A percentile compares a stretch with the other conserved stretches of the same genome.
Evolutionary conservation across 116 monocot species (phyloP).

Genomic region (Iris pallida): DNA sequence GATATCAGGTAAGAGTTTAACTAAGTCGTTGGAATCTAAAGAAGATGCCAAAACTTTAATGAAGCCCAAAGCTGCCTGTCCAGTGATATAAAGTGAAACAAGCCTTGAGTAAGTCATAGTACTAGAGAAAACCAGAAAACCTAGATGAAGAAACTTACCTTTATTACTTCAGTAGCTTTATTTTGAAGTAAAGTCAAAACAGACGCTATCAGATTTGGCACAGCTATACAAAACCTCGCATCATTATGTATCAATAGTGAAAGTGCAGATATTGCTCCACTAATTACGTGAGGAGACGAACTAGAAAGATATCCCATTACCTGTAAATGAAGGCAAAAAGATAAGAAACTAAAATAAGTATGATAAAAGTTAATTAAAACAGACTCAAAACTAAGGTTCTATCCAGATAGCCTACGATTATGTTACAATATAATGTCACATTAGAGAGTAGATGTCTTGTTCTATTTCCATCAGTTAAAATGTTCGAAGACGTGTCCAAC

Average conservation of each 20-base stretch:
- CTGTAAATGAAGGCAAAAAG: conserved; percentile 27
- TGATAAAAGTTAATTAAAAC: no score
- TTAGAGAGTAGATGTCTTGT: no score
- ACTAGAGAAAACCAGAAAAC: neutral
- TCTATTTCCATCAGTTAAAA: no score
- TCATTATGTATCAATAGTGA: conserved; percentile 79
- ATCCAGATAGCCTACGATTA: no score
- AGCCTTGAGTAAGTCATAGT: neutral
- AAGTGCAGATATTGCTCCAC: conserved; percentile 92
- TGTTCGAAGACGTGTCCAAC: no score
- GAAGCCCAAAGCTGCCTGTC: conserved; percentile 86
- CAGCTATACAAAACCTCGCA: conserved; percentile 50
- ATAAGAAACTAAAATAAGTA: neutral
- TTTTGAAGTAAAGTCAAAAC: conserved; percentile 69
- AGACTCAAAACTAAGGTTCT: no score
- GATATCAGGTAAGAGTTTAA: conserved; percentile 53
- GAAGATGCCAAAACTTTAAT: conserved; percentile 82
- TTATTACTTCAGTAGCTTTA: conserved; percentile 79
- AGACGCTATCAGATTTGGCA: conserved; percentile 77
- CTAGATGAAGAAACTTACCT: conserved; percentile 37
- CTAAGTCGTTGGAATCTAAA: conserved; percentile 44
- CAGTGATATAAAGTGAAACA: conserved; percentile 5
- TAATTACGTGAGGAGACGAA: conserved; percentile 85
- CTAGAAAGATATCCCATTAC: conserved; percentile 95
- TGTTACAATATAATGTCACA: no score